Conservation (phyloP, 139 green algal genomes). For the Chlorella vulgaris region DNA sequence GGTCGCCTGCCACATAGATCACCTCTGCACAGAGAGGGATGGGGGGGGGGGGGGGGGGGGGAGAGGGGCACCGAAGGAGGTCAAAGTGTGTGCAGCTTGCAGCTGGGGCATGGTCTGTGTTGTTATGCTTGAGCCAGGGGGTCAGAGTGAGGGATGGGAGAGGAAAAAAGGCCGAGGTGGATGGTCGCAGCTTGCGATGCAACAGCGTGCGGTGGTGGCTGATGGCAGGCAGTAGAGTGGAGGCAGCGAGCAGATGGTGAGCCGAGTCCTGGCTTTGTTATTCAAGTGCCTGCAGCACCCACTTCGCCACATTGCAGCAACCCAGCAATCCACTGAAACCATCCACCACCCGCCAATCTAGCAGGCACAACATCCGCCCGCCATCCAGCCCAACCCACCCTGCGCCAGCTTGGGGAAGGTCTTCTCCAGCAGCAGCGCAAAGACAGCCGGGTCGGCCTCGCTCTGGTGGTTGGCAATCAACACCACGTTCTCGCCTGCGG, state of each 20-base stretch:
- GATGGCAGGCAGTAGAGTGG: no score
- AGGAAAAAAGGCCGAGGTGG: no score
- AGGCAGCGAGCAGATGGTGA: no score
- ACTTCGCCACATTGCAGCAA: neutral
- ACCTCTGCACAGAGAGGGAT: slow-evolving; percentile 54
- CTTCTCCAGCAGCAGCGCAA: slow-evolving; percentile 90
- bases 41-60: neutral
- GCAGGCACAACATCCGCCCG: neutral
- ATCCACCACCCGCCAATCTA: neutral
- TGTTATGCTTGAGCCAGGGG: no score
- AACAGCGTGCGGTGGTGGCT: no score
- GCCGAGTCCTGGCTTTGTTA: slow-evolving; percentile 1
- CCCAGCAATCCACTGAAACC: neutral
- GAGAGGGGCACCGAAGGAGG: no score
- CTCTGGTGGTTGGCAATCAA: slow-evolving; percentile 99
- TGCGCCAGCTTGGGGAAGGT: slow-evolving; percentile 78
- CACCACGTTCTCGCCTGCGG: slow-evolving; percentile 90
- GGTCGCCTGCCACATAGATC: slow-evolving; percentile 88
- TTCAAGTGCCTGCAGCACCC: no score
- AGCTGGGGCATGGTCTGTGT: no score
- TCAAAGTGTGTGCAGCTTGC: no score
- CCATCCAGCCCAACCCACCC: slow-evolving; percentile 5
- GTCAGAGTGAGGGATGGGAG: no score
- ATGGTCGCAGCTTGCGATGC: no score
- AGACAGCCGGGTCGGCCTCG: slow-evolving; percentile 97